Conservation (phyloP, 257 asterid species). For the Solanum corneliomulleri region DNA sequence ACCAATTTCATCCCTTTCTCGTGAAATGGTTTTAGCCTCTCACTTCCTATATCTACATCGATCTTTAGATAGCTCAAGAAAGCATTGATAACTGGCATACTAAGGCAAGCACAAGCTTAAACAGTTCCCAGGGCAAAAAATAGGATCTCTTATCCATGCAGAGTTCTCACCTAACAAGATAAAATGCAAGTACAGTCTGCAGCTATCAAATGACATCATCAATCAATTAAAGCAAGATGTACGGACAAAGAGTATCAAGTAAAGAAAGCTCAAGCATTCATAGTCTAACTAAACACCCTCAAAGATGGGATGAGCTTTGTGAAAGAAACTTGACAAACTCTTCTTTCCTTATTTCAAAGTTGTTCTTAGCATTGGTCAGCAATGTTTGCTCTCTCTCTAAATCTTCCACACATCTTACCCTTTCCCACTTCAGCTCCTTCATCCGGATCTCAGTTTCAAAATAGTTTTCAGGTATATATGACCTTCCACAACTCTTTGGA, state of each 20-base stretch:
- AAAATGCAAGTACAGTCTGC: not conserved
- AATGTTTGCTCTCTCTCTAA: conserved; percentile 44
- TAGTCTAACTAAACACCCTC: conserved; percentile 18
- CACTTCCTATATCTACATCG: not conserved
- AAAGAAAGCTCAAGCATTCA: not conserved
- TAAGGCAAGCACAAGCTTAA: not conserved
- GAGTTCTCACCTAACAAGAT: not conserved
- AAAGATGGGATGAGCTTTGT: conserved; percentile 31
- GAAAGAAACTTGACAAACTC: conserved; percentile 46
- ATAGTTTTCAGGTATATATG: conserved; percentile 21
- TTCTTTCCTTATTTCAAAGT: conserved; percentile 47
- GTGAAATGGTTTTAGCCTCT: not conserved
- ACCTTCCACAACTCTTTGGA: conserved; percentile 30
- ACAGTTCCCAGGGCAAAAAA: not conserved
- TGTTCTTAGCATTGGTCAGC: conserved; percentile 30
- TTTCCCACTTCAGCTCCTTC: conserved; percentile 60
- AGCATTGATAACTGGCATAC: not conserved
- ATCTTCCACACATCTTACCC: conserved; percentile 47
- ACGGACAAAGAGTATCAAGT: not conserved
- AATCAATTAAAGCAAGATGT: not conserved
- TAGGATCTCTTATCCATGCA: not conserved
- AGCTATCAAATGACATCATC: not conserved
- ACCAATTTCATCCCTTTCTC: not conserved
- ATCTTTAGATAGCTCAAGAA: not conserved
- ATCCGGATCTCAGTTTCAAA: conserved; percentile 27